phyloP scores from a whole-genome alignment of 2,329 filamentous ascomycete species.

The Penicillium sp. region DNA sequence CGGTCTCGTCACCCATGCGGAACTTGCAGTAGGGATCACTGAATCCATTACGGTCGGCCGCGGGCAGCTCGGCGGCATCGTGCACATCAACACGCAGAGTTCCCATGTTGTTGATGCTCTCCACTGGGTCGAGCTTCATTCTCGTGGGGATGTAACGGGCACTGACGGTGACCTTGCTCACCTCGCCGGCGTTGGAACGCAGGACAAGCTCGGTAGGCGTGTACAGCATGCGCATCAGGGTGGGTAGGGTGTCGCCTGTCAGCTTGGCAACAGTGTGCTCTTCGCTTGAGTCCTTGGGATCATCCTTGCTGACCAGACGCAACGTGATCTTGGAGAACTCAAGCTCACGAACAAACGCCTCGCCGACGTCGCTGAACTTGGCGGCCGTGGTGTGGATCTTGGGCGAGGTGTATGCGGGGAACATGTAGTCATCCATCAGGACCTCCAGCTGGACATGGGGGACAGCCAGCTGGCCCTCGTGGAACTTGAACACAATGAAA shows the following conservation, averaged over 20 bases:
- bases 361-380: constrained; percentile 85
- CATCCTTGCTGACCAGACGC: constrained; percentile 75
- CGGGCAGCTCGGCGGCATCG: constrained; percentile 81
- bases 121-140: constrained; percentile 90
- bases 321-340: constrained; percentile 93
- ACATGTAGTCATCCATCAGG: constrained; percentile 90
- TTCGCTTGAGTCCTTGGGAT: constrained; percentile 65
- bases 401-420: constrained; percentile 80
- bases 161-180: constrained; percentile 82
- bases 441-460: constrained; percentile 78
- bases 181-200: constrained; percentile 71
- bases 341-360: constrained; percentile 94
- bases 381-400: constrained; percentile 67
- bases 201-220: constrained; percentile 81
- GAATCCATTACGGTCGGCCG: constrained; percentile 92
- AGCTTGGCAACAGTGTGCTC: constrained; percentile 79
- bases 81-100: constrained; percentile 90
- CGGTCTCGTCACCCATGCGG: constrained; percentile 79
- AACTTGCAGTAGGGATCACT: constrained; percentile 98
- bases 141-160: constrained; percentile 91
- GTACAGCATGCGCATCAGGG: constrained; percentile 85
- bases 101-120: constrained; percentile 99
- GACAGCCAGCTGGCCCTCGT: constrained; percentile 81
- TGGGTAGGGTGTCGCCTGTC: constrained; percentile 79
- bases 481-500: constrained; percentile 87